Base-by-base conservation (phyloP, 1,139 yeast genomes). In the Geotrichum macrosporum region DNA sequence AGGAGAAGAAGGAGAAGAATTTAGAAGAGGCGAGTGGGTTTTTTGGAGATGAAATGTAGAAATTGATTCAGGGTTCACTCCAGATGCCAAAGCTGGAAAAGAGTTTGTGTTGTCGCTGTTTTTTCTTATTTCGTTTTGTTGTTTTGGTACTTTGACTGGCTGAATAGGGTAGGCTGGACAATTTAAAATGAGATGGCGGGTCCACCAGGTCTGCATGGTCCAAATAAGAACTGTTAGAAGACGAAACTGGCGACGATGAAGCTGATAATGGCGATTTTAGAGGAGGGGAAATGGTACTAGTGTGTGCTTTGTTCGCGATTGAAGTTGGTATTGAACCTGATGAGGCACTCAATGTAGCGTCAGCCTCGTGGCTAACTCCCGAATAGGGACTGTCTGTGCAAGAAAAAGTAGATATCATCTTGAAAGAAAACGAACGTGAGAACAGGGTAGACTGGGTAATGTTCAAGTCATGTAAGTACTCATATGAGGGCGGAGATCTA, bases 101-200 rank as follows among this genome's bases (percentile, higher is more conserved):
- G 27, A 24, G 27, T 24, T 6, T 15, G 4, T 12, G 16, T 13
- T 13, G 31, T 18, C 20, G 37, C 13, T 24, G 40, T 36, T 36
- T 30, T 13, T 36, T 16, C 40, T 36, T 36, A n/a, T n/a, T n/a
- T n/a, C n/a, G n/a, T n/a, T n/a, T n/a, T n/a, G n/a, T 21, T 36
- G 31, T 36, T 36, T 35, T 35, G 29, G 38, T 35, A 35, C n/a
- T 35, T 10, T 35, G 20, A 35, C 38, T 35, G 38, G 38, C 22
- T 26, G 38, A 35, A 35, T 20, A 20, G 26, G 38, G 38, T 18
- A 35, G 6, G 27, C 38, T 13, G 12, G 18, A 5, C 38, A n/a
- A n/a, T n/a, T n/a, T 29, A 35, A 35, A 35, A 35, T 26, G 22
- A 29, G 15, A 35, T 35, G 38, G 38, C 38, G 38, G 38, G 38